phyloP scores from a whole-genome alignment of 2,329 filamentous ascomycete genomes.

The Cryphonectria japonica region DNA sequence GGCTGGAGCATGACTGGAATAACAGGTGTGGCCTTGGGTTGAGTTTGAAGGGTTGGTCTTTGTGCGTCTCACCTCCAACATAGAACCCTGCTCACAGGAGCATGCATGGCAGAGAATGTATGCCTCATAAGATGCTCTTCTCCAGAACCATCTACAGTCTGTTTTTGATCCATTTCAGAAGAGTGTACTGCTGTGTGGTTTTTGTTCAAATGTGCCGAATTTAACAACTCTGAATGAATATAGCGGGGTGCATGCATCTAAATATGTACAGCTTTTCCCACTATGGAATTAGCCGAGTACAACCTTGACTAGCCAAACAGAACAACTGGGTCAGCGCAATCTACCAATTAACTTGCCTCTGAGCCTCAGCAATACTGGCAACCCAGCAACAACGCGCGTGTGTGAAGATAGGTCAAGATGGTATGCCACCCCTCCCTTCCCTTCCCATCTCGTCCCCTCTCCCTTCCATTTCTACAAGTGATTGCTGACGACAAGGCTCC shows the following conservation, averaged over 20 bases:
- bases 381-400: conserved; percentile 11
- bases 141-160: neutral
- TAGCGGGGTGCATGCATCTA: neutral
- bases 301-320: neutral
- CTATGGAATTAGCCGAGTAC: neutral
- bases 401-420: conserved; percentile 16
- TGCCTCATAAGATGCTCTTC: neutral
- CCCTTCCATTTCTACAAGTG: neutral
- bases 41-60: neutral
- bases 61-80: neutral
- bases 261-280: neutral
- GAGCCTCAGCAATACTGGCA: neutral
- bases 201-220: neutral
- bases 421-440: conserved; percentile 7
- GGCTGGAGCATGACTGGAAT: neutral
- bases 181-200: neutral
- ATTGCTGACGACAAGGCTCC: neutral
- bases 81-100: conserved; percentile 14
- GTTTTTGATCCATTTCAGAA: neutral
- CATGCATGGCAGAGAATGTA: neutral
- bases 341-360: neutral
- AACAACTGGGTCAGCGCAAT: neutral
- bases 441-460: neutral
- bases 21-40: neutral
- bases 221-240: neutral